Evolutionary conservation across 2,329 filamentous ascomycete species (phyloP), one percentile per base, ranked within the genome.

Genomic region (Harringtonia lauricola): DNA sequence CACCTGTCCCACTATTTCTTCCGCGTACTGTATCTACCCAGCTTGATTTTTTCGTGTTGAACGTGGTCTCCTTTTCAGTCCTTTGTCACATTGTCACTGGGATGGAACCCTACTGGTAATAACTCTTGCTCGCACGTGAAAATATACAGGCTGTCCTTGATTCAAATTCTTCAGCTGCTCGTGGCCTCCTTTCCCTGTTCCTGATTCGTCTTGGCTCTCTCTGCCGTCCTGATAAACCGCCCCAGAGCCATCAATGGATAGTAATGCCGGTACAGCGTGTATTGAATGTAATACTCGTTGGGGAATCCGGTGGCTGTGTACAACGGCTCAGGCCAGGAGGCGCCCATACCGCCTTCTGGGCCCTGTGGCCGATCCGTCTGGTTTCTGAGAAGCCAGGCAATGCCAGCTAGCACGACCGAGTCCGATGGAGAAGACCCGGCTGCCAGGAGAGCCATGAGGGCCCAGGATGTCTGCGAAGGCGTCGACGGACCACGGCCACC

Each of bases 391-490:
- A 42, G 42, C 26, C 38, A 39, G 9, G 7, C 5, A 15, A 43
- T 28, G 9, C 42, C 42, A 3, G 42, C 19, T 5, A 43, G 22
- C 13, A 39, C 28, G 21, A 21, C 18, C 13, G 37, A 2, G 28
- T 36, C 22, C 22, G 41, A 28, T 15, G 35, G 19, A 8, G 18
- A 26, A 21, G 14, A 18, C 24, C 28, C 36, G 3, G 53, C 24
- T 7, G 24, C 24, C 28, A 60, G 34, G 24, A 61, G 29, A 0
- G 47, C 57, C 53, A 61, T 55, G 1, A 60, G 36, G 2, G 48
- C 58, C 59, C 59, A 62, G 1, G 58, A 56, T 4, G 59, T 57
- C 45, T 62, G 59, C 5, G 59, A 55, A 1, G 60, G 44, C 2
- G 56, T 61, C 8, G 54, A 56, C 1, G 26, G 17, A 39, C 44